These are phyloP conservation scores for Phaffomyces antillensis DNA, from an alignment of 805 yeast species.

Conservation along the genomic window DNA sequence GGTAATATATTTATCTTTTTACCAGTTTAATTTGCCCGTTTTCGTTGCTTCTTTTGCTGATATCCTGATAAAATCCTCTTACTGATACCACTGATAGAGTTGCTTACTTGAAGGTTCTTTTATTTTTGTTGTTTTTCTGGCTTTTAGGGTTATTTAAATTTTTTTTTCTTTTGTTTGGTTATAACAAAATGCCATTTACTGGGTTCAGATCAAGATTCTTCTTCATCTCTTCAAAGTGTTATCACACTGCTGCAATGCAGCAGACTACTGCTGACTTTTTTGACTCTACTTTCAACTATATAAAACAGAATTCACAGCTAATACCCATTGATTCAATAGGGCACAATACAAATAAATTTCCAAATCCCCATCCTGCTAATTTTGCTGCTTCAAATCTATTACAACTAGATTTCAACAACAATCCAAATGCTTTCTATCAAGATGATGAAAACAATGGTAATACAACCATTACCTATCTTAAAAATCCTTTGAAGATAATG, in stretches of 20 bases:
- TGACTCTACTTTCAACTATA: constrained; percentile 33
- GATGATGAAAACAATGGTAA: constrained; percentile 16
- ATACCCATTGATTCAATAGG: constrained; percentile 16
- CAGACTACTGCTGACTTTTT: constrained; percentile 27
- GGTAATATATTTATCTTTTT: too few relatives aligned
- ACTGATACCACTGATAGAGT: too few relatives aligned
- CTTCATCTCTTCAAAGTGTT: constrained; percentile 27
- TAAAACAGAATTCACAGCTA: constrained; percentile 30
- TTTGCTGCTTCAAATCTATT: constrained; percentile 27
- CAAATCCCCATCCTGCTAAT: constrained; percentile 31
- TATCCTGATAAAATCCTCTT: too few relatives aligned
- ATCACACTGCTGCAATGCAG: constrained; percentile 28
- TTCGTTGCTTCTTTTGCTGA: too few relatives aligned
- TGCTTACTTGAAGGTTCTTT: too few relatives aligned
- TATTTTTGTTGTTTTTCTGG: too few relatives aligned
- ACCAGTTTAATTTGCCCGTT: too few relatives aligned
- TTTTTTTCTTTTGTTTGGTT: too few relatives aligned
- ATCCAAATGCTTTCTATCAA: constrained; percentile 5
- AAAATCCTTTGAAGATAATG: constrained; percentile 16
- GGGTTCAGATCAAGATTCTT: constrained; percentile 33
- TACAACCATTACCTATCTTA: not conserved
- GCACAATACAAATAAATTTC: constrained; percentile 15
- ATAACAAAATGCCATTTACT: constrained; percentile 31
- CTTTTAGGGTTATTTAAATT: too few relatives aligned
- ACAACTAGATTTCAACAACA: constrained; percentile 21